Percentiles rank a stretch among this genome's conserved stretches.
These are phyloP conservation scores for Mycena leptocephala DNA, from an alignment of 768 basidiomycete species.

Conservation along the genomic window DNA sequence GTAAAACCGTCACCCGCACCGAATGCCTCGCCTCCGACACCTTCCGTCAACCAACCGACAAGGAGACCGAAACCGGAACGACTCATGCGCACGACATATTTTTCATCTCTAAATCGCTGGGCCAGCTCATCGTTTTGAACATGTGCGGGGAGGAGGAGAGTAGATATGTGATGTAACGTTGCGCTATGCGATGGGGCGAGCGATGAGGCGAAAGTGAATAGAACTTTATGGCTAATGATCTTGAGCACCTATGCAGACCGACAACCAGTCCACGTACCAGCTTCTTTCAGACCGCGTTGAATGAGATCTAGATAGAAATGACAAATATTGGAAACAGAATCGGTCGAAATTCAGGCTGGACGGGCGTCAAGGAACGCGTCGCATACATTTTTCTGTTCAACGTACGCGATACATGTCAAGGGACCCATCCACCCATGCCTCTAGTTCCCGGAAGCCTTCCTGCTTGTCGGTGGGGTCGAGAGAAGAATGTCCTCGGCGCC, in stretches of 20 bases:
- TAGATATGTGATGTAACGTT: constrained; percentile 84
- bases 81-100: constrained; percentile 92
- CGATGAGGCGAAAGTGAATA: constrained; percentile 78
- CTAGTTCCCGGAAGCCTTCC: constrained; percentile 88
- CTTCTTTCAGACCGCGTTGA: constrained; percentile 90
- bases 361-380: constrained; percentile 23
- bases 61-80: constrained; percentile 93
- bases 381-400: constrained; percentile 21
- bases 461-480: constrained; percentile 90
- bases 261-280: constrained; percentile 69
- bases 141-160: constrained; percentile 87
- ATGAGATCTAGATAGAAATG: constrained; percentile 98
- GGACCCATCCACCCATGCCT: constrained; percentile 92
- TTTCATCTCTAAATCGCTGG: constrained; percentile 90
- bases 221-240: constrained; percentile 78
- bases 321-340: constrained; percentile 97
- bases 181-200: constrained; percentile 77
- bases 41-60: constrained; percentile 97
- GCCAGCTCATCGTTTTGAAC: constrained; percentile 88
- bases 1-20: constrained; percentile 87
- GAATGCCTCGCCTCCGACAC: constrained; percentile 87
- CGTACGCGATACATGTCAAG: constrained; percentile 92
- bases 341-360: constrained; percentile 92
- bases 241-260: constrained; percentile 2
- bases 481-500: constrained; percentile 89